Base-by-base conservation (phyloP, 1,139 yeast species). In the Taphrina deformans region DNA sequence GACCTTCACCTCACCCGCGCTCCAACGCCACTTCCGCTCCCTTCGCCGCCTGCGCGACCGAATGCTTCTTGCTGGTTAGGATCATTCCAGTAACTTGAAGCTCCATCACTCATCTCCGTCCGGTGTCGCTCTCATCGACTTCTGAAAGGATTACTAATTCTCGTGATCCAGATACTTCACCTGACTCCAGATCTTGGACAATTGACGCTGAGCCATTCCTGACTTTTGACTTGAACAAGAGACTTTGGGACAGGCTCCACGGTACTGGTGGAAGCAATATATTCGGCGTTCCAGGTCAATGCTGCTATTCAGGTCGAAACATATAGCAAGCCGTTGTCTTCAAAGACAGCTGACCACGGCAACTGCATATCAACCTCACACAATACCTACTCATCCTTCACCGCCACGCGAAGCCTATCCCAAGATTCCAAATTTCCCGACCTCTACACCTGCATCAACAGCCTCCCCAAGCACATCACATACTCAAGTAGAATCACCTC, bases 351-450 rank as follows among this genome's bases (percentile, higher is more conserved):
- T 53, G 33, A 23, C 58, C 18, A 53, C 58, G 35, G 58, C 58
- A 16, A 38, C 58, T 21, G 58, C 58, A 14, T 53, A 53, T 24
- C 58, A 53, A 31, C 31, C 48, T 1, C 45, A 40, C 16, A 38
- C 58, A 12, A 53, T 53, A 23, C 58, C 58, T 12, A 38, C 26
- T 21, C 58, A 53, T 53, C 31, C 45, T 14, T 53, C 58, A 5
- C 58, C 58, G 16, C 44, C 58, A 21, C 58, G 58, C 21, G 58
- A 53, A 48, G 45, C 58, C 10, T 23, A 10, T 21, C 58, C 58
- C 46, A 53, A 53, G 33, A 53, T 53, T 12, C 58, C 58, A 18
- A 38, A 35, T 23, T 24, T 27, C 5, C 58, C 31, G 10, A 21
- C 23, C 9, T 24, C 58, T 24, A 24, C 58, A 33, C 35, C 31